Evolutionary conservation across 805 yeast species (phyloP).

Genomic region (Candida argentea): DNA sequence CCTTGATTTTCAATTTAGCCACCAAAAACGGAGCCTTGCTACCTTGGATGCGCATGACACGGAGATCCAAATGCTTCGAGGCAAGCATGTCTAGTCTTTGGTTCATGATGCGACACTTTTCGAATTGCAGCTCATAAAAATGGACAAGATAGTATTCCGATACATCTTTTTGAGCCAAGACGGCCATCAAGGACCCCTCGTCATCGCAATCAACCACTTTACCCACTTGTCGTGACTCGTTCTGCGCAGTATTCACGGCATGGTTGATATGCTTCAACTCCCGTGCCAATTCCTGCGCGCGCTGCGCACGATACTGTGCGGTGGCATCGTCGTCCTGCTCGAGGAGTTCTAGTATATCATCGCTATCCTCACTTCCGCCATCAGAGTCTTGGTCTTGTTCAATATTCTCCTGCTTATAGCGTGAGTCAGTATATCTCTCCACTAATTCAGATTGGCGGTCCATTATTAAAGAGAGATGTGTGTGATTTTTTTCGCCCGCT

Average conservation of each 20-base stretch:
- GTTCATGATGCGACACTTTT: slow-evolving; percentile 53
- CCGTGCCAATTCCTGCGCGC: slow-evolving; percentile 46
- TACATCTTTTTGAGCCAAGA: slow-evolving; percentile 36
- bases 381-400: slow-evolving; percentile 10
- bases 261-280: slow-evolving; percentile 28
- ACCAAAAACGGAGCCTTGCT: slow-evolving; percentile 65
- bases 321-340: slow-evolving; percentile 36
- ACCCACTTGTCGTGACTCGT: slow-evolving; percentile 29
- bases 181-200: slow-evolving; percentile 50
- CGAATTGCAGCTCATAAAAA: slow-evolving; percentile 52
- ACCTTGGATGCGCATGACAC: slow-evolving; percentile 48
- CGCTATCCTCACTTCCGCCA: slow-evolving; percentile 5
- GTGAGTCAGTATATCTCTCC: slow-evolving; percentile 7
- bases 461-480: background rate
- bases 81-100: slow-evolving; percentile 34
- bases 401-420: slow-evolving; percentile 15
- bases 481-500: no score
- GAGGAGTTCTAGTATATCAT: slow-evolving; percentile 22
- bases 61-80: slow-evolving; percentile 45
- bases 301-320: slow-evolving; percentile 47
- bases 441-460: slow-evolving; percentile 9
- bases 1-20: slow-evolving; percentile 49
- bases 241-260: slow-evolving; percentile 17
- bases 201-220: slow-evolving; percentile 27
- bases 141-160: slow-evolving; percentile 42